These are phyloP conservation scores for Tricholoma saponaceum DNA, from an alignment of 768 basidiomycete species.

Conservation along the genomic window DNA sequence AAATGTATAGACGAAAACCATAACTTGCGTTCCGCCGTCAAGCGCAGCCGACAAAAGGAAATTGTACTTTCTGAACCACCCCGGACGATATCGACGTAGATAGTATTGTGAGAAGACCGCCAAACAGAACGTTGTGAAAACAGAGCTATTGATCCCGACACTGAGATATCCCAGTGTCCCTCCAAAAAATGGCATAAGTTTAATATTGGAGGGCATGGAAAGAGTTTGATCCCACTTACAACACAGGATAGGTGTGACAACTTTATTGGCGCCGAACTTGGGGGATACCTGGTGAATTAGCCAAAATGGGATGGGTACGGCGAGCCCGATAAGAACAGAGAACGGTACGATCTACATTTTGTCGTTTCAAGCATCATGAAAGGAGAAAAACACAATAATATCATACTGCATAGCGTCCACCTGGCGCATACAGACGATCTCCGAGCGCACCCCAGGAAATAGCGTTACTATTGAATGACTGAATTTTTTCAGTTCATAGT, in stretches of 20 bases:
- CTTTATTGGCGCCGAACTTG: conserved; percentile 39
- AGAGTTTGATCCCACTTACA: conserved; percentile 15
- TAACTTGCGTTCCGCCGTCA: conserved; percentile 47
- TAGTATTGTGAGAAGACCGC: conserved; percentile 2
- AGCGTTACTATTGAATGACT: conserved; percentile 39
- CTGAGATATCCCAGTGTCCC: neutral
- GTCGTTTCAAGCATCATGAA: too few species aligned
- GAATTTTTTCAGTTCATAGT: neutral
- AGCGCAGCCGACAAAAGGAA: conserved; percentile 48
- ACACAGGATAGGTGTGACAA: conserved; percentile 48
- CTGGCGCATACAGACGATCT: conserved; percentile 40
- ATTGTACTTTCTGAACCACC: conserved; percentile 51
- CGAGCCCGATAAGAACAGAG: conserved; percentile 44
- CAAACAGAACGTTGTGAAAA: conserved; percentile 4
- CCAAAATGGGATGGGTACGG: conserved; percentile 55
- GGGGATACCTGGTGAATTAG: conserved; percentile 45
- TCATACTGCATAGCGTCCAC: conserved; percentile 41
- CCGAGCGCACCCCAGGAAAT: conserved; percentile 58
- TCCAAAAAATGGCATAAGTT: neutral
- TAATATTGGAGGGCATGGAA: too few species aligned
- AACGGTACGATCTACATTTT: conserved; percentile 37
- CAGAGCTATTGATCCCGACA: neutral
- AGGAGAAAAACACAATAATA: too few species aligned
- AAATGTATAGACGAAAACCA: conserved; percentile 42
- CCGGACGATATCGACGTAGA: conserved; percentile 28